Evolutionary conservation across 208 protist genomes (phyloP).

Genomic region (Histomonas meleagridis): DNA sequence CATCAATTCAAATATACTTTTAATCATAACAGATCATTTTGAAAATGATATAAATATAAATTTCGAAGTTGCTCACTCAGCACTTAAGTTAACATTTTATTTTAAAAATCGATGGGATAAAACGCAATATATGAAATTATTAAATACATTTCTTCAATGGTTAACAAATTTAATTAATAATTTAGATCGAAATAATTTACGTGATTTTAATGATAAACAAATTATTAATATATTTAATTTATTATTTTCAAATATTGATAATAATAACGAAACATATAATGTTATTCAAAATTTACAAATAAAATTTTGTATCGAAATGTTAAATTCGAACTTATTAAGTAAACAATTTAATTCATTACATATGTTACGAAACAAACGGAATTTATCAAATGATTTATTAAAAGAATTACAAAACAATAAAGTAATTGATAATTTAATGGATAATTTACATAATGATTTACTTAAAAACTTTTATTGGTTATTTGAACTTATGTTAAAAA

Average conservation of each 20-base stretch:
- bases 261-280: background rate
- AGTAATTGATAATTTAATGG: background rate
- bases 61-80: background rate
- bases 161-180: background rate
- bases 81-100: background rate
- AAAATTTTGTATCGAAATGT: background rate
- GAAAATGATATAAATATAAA: background rate
- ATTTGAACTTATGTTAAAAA: background rate
- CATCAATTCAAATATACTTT: background rate
- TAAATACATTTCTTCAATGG: background rate
- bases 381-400: background rate
- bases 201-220: background rate
- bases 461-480: background rate
- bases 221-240: background rate
- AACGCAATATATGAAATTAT: background rate
- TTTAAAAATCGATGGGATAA: background rate
- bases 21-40: background rate
- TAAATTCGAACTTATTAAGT: background rate
- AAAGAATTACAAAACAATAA: background rate
- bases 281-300: background rate
- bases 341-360: constrained; percentile 8
- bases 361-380: background rate
- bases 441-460: background rate
- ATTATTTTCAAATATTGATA: background rate
- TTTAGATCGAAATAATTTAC: background rate